Evolutionary conservation across 495 filamentous ascomycete genomes (phyloP), one percentile per base, ranked within the genome.

Genomic region (Bacidia gigantensis): DNA sequence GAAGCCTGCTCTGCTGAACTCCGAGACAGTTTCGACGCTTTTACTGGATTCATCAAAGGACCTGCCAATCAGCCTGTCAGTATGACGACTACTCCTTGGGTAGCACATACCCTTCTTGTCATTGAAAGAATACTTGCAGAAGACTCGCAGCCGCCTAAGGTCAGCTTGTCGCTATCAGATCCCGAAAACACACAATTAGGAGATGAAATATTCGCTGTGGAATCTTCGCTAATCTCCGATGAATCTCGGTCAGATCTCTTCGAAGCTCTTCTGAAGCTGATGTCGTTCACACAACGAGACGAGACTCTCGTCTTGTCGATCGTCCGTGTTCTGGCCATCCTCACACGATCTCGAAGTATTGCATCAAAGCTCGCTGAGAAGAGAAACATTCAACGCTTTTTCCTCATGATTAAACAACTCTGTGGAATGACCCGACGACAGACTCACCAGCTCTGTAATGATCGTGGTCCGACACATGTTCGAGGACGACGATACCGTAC

Each of bases 371-470:
- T 99, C 35, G 84, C 82, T 11, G 84, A 97, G 60, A 95, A 89
- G 67, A 83, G 80, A 52, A 90, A 90, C 57, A 72, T 99, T 49
- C 86, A 89, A 61, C 78, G 86, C 18, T 71, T 99, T 14, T 97
- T 99, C 64, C 77, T 95, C 17, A 94, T 95, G 84, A 78, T 93
- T 39, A 90, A 89, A 63, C 89, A 95, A 60, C 76, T 95, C 40
- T 83, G 86, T 21, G 86, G 83, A 23, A 74, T 78, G 23, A 83
- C 80, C n/a, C 20, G 84, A 84, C 50, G 72, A 82, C 21, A 81
- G 82, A 46, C 73, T 97, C 3, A 86, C 84, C 59, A 82, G 82
- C 57, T 76, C 82, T 9, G 81, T 97, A 50, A 83, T 97, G 78
- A 69, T 93, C 21, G 81, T 97, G 44, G 70, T 99, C 45, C 80